phyloP scores from a whole-genome alignment of 1,284 basidiomycete species.

The Prillingera fragicola region DNA sequence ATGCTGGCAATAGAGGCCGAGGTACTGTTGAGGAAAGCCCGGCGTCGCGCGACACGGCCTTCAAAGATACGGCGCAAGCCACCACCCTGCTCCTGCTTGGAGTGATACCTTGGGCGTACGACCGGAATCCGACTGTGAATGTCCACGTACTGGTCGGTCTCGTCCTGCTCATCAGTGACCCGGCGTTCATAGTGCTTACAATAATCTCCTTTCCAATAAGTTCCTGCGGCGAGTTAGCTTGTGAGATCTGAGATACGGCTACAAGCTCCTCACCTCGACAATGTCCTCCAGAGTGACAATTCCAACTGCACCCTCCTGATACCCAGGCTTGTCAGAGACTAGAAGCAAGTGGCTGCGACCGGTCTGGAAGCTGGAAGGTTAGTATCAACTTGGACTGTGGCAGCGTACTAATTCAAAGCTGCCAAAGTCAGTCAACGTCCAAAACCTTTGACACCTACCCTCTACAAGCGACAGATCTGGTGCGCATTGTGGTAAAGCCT shows the following conservation, averaged over 20 bases:
- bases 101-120: slow-evolving; percentile 5
- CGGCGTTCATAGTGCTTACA: slow-evolving; percentile 16
- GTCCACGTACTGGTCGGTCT: slow-evolving; percentile 44
- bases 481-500: slow-evolving; percentile 63
- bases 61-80: slow-evolving; percentile 39
- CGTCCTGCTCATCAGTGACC: slow-evolving; percentile 28
- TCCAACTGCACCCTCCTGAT: slow-evolving; percentile 64
- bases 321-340: slow-evolving; percentile 71
- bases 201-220: slow-evolving; percentile 44
- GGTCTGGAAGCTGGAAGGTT: slow-evolving; percentile 65
- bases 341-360: slow-evolving; percentile 86
- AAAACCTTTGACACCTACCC: slow-evolving; percentile 29
- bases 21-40: slow-evolving; percentile 14
- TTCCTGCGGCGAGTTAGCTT: slow-evolving; percentile 23
- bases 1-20: neutral
- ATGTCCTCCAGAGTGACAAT: slow-evolving; percentile 59
- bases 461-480: slow-evolving; percentile 51
- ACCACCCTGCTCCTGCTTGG: slow-evolving; percentile 1
- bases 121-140: slow-evolving; percentile 30
- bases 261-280: slow-evolving; percentile 48
- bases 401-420: slow-evolving; percentile 22
- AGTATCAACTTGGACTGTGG: slow-evolving; percentile 1
- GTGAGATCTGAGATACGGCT: neutral
- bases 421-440: slow-evolving; percentile 1
- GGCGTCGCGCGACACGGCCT: slow-evolving; percentile 30